A percentile compares a stretch with the other conserved stretches of the same genome.
These are phyloP conservation scores for Phytophthora syringae DNA, from an alignment of 352 stramenopile genomes.

Conservation along the genomic window DNA sequence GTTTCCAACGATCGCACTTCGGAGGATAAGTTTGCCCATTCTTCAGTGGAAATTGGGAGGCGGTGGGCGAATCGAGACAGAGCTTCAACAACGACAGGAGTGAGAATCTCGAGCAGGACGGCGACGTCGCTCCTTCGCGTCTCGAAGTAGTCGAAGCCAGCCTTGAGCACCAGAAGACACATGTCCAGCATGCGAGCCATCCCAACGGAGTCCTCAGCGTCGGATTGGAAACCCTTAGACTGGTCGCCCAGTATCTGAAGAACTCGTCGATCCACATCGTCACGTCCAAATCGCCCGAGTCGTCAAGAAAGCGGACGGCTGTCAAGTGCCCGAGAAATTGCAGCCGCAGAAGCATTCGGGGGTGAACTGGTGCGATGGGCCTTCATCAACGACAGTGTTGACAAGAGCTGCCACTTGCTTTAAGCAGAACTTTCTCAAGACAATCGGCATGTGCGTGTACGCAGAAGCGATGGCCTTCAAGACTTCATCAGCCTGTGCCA, in stretches of 20 bases:
- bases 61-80: constrained; percentile 11
- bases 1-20: constrained; percentile 10
- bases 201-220: background rate
- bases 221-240: background rate
- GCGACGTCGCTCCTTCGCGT: constrained; percentile 11
- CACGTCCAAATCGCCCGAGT: constrained; percentile 8
- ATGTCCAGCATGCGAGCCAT: constrained; percentile 26
- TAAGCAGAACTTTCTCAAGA: constrained; percentile 10
- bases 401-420: constrained; percentile 19
- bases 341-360: constrained; percentile 12
- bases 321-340: constrained; percentile 15
- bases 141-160: constrained; percentile 21
- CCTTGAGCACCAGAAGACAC: constrained; percentile 24
- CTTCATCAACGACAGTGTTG: constrained; percentile 11
- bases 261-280: constrained; percentile 10
- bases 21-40: background rate
- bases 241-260: constrained; percentile 16
- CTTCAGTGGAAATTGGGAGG: background rate
- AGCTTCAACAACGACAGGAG: background rate
- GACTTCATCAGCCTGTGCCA: background rate
- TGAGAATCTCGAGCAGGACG: constrained; percentile 12
- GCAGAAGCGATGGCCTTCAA: background rate
- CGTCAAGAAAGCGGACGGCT: constrained; percentile 6
- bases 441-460: constrained; percentile 3
- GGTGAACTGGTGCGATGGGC: constrained; percentile 11